These are phyloP conservation scores for Pythium myriotylum DNA, from an alignment of 352 stramenopile species.

Conservation along the genomic window DNA sequence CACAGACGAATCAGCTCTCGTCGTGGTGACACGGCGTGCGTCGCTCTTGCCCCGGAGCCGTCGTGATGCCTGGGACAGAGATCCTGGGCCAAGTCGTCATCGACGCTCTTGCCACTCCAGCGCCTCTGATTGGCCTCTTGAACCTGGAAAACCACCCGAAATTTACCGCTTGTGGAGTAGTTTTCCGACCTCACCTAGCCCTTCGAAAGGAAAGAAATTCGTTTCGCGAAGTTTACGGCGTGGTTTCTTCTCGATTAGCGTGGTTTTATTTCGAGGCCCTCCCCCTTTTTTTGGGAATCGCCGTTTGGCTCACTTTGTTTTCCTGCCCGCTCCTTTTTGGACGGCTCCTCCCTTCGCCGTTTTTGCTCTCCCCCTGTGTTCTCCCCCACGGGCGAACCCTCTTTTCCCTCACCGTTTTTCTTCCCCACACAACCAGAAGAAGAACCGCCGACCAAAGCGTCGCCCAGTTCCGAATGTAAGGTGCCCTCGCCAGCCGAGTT, in stretches of 20 bases:
- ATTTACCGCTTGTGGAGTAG: conserved; percentile 17
- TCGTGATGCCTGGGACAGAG: background rate
- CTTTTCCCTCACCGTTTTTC: conserved; percentile 30
- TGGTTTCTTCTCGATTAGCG: conserved; percentile 26
- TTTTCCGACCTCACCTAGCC: conserved; percentile 22
- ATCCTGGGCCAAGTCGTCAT: conserved; percentile 1
- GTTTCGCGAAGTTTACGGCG: conserved; percentile 2
- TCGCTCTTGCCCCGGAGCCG: background rate
- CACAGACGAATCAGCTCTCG: too few species aligned
- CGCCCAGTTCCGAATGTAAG: conserved; percentile 31
- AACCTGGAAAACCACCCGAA: conserved; percentile 11
- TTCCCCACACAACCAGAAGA: conserved; percentile 38
- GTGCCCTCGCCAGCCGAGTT: background rate
- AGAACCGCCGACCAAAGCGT: conserved; percentile 31
- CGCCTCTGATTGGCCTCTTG: conserved; percentile 15
- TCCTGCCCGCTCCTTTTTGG: conserved; percentile 20
- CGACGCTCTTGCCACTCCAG: conserved; percentile 4
- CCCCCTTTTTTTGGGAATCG: conserved; percentile 30
- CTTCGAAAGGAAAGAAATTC: conserved; percentile 30
- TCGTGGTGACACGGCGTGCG: background rate
- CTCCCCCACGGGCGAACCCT: conserved; percentile 11
- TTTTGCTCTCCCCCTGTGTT: conserved; percentile 10
- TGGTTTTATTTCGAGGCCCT: conserved; percentile 2
- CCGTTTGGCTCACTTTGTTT: conserved; percentile 22
- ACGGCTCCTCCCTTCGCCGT: conserved; percentile 13